Evolutionary conservation across 2,329 filamentous ascomycete species (phyloP).

Genomic region (Cladosporium austrohemisphaericum): DNA sequence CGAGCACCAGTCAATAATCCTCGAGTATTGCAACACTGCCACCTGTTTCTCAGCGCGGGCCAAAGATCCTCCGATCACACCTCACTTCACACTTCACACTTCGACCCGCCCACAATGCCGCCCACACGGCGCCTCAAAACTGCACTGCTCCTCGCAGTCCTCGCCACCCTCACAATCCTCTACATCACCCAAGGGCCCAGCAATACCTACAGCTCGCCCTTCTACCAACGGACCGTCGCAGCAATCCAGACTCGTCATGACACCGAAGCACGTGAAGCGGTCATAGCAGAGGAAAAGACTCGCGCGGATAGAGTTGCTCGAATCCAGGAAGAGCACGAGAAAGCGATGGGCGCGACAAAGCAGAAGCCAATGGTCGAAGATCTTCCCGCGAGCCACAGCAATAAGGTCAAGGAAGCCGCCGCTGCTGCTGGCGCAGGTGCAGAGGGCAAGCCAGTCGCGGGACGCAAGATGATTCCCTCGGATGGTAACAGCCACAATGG

Average conservation of each 20-base stretch:
- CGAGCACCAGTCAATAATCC: too few relatives aligned
- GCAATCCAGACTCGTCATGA: constrained; percentile 50
- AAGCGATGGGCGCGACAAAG: constrained; percentile 48
- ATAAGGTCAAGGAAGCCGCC: not conserved
- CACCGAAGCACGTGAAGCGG: constrained; percentile 29
- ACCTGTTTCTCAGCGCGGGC: too few relatives aligned
- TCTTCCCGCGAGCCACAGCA: constrained; percentile 37
- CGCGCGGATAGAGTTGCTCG: constrained; percentile 27
- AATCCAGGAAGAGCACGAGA: constrained; percentile 32
- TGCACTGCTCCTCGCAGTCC: constrained; percentile 61
- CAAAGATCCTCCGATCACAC: not conserved
- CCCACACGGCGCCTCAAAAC: constrained; percentile 67
- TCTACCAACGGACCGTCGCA: constrained; percentile 54
- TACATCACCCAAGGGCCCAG: constrained; percentile 67
- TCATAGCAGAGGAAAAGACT: constrained; percentile 27
- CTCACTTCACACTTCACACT: too few relatives aligned
- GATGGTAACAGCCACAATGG: constrained; percentile 18
- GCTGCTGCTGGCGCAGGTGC: constrained; percentile 18
- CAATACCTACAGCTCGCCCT: constrained; percentile 50
- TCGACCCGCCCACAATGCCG: constrained; percentile 64
- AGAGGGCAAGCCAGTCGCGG: constrained; percentile 51
- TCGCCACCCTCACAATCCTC: constrained; percentile 63
- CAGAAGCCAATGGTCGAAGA: constrained; percentile 66
- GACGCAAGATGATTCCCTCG: constrained; percentile 49
- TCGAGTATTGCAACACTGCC: too few relatives aligned